A percentile compares a stretch with the other conserved stretches of the same genome.
phyloP scores from a whole-genome alignment of 2,329 filamentous ascomycete genomes.

The Ascochyta viciae-villosae region DNA sequence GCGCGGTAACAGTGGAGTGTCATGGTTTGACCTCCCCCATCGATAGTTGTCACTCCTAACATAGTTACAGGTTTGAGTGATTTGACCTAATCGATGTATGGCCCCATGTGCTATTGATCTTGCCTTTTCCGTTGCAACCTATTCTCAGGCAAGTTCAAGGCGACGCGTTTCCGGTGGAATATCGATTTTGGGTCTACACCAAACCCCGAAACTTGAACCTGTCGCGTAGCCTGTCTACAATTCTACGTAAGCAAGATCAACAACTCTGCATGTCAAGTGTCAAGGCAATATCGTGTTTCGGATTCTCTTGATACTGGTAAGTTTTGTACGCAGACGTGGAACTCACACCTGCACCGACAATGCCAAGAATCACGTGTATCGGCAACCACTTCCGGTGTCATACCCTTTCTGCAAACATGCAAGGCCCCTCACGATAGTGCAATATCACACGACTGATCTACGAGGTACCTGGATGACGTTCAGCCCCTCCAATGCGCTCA shows the following conservation, averaged over 20 bases:
- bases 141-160: no score
- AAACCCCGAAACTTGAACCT: background rate
- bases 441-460: background rate
- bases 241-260: background rate
- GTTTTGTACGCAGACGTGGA: background rate
- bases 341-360: background rate
- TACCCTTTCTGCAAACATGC: background rate
- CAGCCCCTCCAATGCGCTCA: conserved; percentile 5
- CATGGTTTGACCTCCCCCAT: conserved; percentile 22
- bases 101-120: background rate
- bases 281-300: background rate
- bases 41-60: conserved; percentile 19
- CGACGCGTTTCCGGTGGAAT: no score
- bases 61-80: conserved; percentile 18
- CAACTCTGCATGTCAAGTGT: background rate
- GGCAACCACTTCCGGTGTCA: background rate
- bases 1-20: background rate
- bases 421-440: background rate
- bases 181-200: no score
- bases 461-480: conserved; percentile 5
- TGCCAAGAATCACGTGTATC: conserved; percentile 1
- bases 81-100: background rate
- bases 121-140: background rate
- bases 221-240: background rate
- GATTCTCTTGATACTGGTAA: background rate